Conservation (phyloP, 192 early-diverging fungal species). For the Coemansia guatemalensis region DNA sequence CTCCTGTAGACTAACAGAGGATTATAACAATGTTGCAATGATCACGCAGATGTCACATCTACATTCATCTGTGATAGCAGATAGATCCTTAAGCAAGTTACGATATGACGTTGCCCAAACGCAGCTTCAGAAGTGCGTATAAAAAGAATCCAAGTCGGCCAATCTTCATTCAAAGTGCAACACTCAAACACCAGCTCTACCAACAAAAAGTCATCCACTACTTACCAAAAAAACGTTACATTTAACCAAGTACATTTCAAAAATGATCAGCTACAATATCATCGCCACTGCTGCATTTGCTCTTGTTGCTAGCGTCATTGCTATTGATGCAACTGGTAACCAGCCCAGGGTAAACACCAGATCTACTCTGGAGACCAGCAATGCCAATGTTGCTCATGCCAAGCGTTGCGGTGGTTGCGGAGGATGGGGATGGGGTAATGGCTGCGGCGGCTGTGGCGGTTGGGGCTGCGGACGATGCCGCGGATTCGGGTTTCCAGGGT, state of each 20-base stretch:
- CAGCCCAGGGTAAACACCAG: background rate
- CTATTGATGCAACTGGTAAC: background rate
- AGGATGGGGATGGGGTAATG: background rate
- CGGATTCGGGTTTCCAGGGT: background rate
- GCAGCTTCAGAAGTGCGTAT: background rate
- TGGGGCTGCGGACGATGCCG: background rate
- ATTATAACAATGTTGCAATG: background rate
- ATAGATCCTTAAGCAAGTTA: background rate
- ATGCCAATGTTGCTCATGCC: background rate
- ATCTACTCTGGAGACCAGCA: background rate
- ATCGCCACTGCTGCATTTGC: background rate
- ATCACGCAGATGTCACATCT: background rate
- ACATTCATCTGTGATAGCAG: background rate
- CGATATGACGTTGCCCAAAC: background rate
- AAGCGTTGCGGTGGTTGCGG: background rate
- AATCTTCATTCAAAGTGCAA: background rate
- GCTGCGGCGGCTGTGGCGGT: background rate
- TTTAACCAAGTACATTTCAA: background rate
- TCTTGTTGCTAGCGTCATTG: background rate
- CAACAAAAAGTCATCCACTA: background rate
- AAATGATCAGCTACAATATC: background rate
- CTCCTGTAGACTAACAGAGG: background rate
- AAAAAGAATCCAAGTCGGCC: background rate
- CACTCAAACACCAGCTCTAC: background rate
- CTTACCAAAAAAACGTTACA: background rate